phyloP scores from a whole-genome alignment of 106 monocot genomes.

The Triglochin maritima region DNA sequence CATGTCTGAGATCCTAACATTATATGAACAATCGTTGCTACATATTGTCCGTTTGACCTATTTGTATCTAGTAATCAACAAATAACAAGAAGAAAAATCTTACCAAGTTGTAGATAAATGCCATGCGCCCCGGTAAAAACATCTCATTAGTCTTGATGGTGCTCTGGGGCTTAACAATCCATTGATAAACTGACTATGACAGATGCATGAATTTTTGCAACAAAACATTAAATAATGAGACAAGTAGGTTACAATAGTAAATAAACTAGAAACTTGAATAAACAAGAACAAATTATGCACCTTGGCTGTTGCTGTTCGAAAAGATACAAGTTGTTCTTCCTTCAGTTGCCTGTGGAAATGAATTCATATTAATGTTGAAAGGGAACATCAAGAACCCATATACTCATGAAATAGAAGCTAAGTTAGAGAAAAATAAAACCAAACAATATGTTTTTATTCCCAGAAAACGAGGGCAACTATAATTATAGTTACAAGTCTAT shows the following conservation, averaged over 20 bases:
- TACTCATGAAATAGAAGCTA: background rate
- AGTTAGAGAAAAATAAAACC: no score
- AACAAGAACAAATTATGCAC: slow-evolving; percentile 10
- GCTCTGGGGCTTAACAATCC: slow-evolving; percentile 84
- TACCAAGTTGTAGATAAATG: slow-evolving; percentile 94
- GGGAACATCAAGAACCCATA: background rate
- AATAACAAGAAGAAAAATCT: background rate
- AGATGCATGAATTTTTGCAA: background rate
- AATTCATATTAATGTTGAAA: background rate
- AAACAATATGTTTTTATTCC: no score
- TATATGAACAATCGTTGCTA: no score
- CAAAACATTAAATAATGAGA: background rate
- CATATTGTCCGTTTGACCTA: no score
- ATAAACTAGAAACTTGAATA: background rate
- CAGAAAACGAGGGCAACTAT: no score
- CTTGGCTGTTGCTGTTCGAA: slow-evolving; percentile 83
- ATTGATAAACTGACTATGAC: slow-evolving; percentile 87
- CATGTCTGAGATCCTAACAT: no score
- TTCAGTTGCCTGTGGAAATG: slow-evolving; percentile 32
- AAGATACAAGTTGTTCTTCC: slow-evolving; percentile 69
- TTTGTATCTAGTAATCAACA: no score
- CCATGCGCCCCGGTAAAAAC: slow-evolving; percentile 95
- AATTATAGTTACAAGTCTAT: background rate
- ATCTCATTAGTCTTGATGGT: slow-evolving; percentile 72
- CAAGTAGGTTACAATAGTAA: slow-evolving; percentile 1